These are phyloP conservation scores for Globisporangium iwayamae DNA, from an alignment of 352 stramenopile genomes.

Conservation along the genomic window DNA sequence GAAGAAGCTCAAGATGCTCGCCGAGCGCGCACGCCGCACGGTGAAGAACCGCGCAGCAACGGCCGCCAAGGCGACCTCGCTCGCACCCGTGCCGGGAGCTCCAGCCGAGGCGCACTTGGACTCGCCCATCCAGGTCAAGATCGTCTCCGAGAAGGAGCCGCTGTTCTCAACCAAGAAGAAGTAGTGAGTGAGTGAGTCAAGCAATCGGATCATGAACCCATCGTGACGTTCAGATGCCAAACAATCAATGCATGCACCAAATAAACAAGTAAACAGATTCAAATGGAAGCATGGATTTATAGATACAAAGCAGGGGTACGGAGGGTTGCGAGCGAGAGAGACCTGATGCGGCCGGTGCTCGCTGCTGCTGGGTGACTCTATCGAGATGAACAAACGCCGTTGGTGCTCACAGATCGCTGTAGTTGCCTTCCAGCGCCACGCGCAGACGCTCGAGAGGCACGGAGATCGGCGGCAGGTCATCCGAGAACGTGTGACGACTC, in stretches of 20 bases:
- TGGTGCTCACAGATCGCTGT: constrained; percentile 25
- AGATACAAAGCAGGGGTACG: neutral
- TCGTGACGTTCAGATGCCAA: neutral
- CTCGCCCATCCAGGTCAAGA: constrained; percentile 31
- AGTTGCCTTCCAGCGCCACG: constrained; percentile 33
- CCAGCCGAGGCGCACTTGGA: constrained; percentile 13
- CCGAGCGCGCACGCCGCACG: constrained; percentile 43
- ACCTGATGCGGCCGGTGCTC: neutral
- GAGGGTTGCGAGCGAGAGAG: neutral
- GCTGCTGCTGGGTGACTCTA: neutral
- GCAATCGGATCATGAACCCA: neutral
- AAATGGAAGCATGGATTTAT: constrained; percentile 3
- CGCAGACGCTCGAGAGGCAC: constrained; percentile 65
- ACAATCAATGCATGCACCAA: neutral
- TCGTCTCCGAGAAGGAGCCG: constrained; percentile 29
- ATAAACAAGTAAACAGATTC: neutral
- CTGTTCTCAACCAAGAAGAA: constrained; percentile 17
- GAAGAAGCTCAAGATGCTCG: constrained; percentile 52
- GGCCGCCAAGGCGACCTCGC: constrained; percentile 9
- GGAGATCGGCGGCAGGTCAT: constrained; percentile 81
- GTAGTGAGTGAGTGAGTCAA: constrained; percentile 3
- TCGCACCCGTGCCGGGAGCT: neutral
- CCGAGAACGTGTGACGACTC: constrained; percentile 81
- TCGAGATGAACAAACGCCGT: neutral
- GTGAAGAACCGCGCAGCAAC: constrained; percentile 27